Evolutionary conservation across 2,329 filamentous ascomycete species (phyloP).

Genomic region (Ambrosiella cleistominuta): DNA sequence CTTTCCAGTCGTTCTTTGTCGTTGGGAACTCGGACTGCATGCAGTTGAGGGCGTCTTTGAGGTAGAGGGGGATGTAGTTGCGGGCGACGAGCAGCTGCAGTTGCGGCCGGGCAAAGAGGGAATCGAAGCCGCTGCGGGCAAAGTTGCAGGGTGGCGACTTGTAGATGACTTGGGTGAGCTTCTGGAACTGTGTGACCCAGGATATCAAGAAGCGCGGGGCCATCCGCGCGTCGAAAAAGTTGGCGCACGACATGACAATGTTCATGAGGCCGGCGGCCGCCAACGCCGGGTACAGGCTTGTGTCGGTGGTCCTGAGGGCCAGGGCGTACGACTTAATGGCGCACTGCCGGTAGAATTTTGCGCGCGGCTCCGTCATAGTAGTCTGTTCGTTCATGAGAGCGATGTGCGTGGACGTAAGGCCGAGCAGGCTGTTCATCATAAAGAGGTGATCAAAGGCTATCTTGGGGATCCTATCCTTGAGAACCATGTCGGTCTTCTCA

Average conservation of each 20-base stretch:
- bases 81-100: constrained; percentile 28
- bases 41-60: constrained; percentile 33
- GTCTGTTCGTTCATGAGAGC: constrained; percentile 24
- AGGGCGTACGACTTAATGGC: constrained; percentile 33
- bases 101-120: constrained; percentile 31
- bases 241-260: constrained; percentile 31
- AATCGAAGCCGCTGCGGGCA: constrained; percentile 26
- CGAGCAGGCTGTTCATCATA: constrained; percentile 37
- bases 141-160: constrained; percentile 20
- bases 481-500: constrained; percentile 23
- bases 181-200: constrained; percentile 39
- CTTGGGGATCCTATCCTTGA: constrained; percentile 30
- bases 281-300: constrained; percentile 31
- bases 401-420: constrained; percentile 32
- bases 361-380: constrained; percentile 23
- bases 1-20: neutral
- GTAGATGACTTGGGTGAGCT: constrained; percentile 31
- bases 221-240: constrained; percentile 30
- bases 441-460: constrained; percentile 35
- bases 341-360: constrained; percentile 28
- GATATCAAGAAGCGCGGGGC: constrained; percentile 33
- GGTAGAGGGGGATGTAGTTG: constrained; percentile 27
- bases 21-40: constrained; percentile 20
- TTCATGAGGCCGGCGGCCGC: constrained; percentile 34
- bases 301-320: constrained; percentile 30